Evolutionary conservation across 1,284 basidiomycete genomes (phyloP).

Genomic region (Inonotus obliquus): DNA sequence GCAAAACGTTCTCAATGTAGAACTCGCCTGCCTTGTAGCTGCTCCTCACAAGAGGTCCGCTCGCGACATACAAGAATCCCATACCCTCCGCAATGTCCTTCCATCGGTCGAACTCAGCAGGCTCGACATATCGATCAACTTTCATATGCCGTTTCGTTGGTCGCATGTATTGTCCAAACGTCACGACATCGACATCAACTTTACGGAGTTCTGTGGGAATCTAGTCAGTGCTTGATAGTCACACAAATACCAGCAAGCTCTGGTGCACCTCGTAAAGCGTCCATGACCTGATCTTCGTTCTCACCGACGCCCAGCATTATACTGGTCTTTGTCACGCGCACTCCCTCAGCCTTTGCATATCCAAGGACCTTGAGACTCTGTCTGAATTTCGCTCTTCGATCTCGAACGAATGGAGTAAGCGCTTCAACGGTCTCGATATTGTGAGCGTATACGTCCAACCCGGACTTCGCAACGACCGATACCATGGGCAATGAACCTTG

Average conservation of each 20-base stretch:
- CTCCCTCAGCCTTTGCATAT: slow-evolving; percentile 78
- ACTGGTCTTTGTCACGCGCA: slow-evolving; percentile 93
- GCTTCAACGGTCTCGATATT: slow-evolving; percentile 96
- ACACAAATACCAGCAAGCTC: background rate
- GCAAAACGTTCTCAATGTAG: slow-evolving; percentile 87
- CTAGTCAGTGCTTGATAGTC: background rate
- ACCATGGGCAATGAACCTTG: slow-evolving; percentile 74
- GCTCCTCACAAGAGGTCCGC: slow-evolving; percentile 92
- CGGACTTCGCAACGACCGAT: slow-evolving; percentile 83
- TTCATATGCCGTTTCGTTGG: slow-evolving; percentile 99
- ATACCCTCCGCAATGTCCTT: slow-evolving; percentile 85
- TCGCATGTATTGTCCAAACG: slow-evolving; percentile 99
- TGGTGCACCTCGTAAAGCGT: slow-evolving; percentile 74
- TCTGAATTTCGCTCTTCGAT: slow-evolving; percentile 89
- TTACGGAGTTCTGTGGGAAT: slow-evolving; percentile 75
- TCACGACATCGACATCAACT: slow-evolving; percentile 92
- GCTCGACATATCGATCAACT: slow-evolving; percentile 93
- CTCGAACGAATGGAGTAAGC: slow-evolving; percentile 92
- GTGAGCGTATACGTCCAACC: slow-evolving; percentile 97
- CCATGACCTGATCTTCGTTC: slow-evolving; percentile 76
- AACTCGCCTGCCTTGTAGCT: slow-evolving; percentile 97
- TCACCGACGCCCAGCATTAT: slow-evolving; percentile 99
- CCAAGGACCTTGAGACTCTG: slow-evolving; percentile 85
- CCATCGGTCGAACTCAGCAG: slow-evolving; percentile 92
- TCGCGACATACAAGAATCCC: slow-evolving; percentile 97